Percentiles rank a stretch among this genome's conserved stretches.
Conservation (phyloP, 1,284 basidiomycete species). For the Ustilago lituana region DNA sequence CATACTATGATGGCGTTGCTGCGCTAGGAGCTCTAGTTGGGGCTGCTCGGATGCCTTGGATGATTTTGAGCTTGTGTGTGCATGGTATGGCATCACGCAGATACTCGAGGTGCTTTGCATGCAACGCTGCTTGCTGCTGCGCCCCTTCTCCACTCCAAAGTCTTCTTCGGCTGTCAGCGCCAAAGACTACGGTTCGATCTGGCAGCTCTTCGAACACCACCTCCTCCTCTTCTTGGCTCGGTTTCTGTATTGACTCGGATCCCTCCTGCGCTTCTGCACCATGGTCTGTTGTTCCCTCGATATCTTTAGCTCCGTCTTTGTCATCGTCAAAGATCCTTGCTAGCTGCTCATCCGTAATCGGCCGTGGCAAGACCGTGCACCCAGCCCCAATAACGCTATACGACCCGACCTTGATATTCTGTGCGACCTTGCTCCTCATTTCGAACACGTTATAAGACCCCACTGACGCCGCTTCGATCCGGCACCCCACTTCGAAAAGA, state of each 20-base stretch:
- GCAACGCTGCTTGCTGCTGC: constrained; percentile 81
- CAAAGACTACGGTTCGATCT: constrained; percentile 87
- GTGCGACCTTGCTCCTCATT: constrained; percentile 80
- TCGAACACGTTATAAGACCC: constrained; percentile 87
- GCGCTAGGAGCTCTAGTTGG: constrained; percentile 3
- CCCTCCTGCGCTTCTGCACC: not conserved
- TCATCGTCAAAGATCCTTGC: constrained; percentile 20
- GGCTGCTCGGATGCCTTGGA: constrained; percentile 34
- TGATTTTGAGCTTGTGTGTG: constrained; percentile 54
- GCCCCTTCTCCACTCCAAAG: constrained; percentile 86
- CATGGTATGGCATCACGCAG: constrained; percentile 73
- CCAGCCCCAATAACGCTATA: constrained; percentile 84
- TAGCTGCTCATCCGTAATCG: constrained; percentile 21
- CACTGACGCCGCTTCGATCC: constrained; percentile 84
- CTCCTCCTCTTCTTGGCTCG: not conserved
- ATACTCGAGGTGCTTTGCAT: constrained; percentile 88
- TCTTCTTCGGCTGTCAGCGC: constrained; percentile 76
- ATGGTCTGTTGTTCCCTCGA: no score
- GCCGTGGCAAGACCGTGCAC: constrained; percentile 68
- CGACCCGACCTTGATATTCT: constrained; percentile 79
- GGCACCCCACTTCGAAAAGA: constrained; percentile 88
- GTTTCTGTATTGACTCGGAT: not conserved
- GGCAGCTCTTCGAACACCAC: constrained; percentile 73
- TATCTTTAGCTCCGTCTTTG: no score
- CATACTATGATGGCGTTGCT: not conserved